These are phyloP conservation scores for Tetrapisispora namnaoensis DNA, from an alignment of 805 yeast genomes.

Conservation along the genomic window DNA sequence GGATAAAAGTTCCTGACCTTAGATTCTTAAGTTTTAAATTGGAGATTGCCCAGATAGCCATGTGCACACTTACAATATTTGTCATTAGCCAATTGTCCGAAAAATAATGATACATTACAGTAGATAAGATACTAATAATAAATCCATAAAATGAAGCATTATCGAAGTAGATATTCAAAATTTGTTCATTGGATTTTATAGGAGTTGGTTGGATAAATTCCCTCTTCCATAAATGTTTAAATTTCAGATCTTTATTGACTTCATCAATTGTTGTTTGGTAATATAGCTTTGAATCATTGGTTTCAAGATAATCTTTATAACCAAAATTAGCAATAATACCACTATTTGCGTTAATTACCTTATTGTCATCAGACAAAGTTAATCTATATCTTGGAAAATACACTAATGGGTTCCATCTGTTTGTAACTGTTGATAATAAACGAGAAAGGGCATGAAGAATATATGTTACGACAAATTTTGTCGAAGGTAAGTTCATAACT, in stretches of 20 bases:
- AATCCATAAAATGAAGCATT: slow-evolving; percentile 23
- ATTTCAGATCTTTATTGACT: slow-evolving; percentile 12
- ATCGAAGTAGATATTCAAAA: slow-evolving; percentile 29
- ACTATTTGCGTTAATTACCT: slow-evolving; percentile 32
- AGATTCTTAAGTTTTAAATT: slow-evolving; percentile 35
- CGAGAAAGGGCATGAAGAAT: slow-evolving; percentile 24
- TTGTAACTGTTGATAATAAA: slow-evolving; percentile 18
- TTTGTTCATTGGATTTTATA: slow-evolving; percentile 24
- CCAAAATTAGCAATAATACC: slow-evolving; percentile 25
- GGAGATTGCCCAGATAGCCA: slow-evolving; percentile 37
- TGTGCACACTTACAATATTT: slow-evolving; percentile 35
- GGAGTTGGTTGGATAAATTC: slow-evolving; percentile 12
- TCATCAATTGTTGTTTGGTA: slow-evolving; percentile 23
- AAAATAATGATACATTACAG: slow-evolving; percentile 19
- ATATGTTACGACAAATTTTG: slow-evolving; percentile 24
- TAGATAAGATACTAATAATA: slow-evolving; percentile 10
- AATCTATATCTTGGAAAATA: slow-evolving; percentile 33
- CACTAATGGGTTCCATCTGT: slow-evolving; percentile 19
- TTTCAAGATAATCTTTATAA: slow-evolving; percentile 13
- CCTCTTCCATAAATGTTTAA: slow-evolving; percentile 7
- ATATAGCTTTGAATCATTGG: slow-evolving; percentile 6
- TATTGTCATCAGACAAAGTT: slow-evolving; percentile 33
- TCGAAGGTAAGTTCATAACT: slow-evolving; percentile 28
- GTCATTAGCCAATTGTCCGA: slow-evolving; percentile 37
- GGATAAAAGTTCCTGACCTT: slow-evolving; percentile 36